Base-by-base conservation (phyloP, 1,284 basidiomycete species). In the Cryptococcus deneoformans region DNA sequence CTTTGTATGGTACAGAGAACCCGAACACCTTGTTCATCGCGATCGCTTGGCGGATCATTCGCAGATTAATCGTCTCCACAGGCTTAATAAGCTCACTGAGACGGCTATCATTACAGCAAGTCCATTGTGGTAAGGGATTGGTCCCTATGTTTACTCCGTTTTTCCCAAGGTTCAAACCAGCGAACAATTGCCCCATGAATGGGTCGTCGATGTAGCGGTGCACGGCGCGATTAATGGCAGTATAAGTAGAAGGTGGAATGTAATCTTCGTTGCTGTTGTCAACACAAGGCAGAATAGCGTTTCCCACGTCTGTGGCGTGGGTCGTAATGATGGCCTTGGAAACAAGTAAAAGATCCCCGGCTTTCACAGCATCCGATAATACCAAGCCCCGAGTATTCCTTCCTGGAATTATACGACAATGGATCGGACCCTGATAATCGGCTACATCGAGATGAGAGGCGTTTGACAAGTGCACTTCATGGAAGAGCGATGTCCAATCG, bases 261-360 rank as follows among this genome's bases (percentile, higher is more conserved):
- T 9, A 35, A 10, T 24, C 14, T 8, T 10, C 12, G 39, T 11
- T 50, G 10, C 14, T 38, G 9, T 38, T 9, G 24, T 54, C 42
- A 9, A 44, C 9, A 36, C 44, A 47, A 5, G 37, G 8, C 12
- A 52, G 10, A 11, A 16, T 43, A 12, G 39, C 29, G n/a, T 48
- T 35, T 6, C 39, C n/a, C 8, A 36, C 50, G 14, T 44, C 42
- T 3, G 20, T 34, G 47, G 48, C 29, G 5, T 45, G 36, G n/a
- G 40, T 49, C 8, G 40, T 36, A 3, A 47, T n/a, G 45, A 52
- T 9, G 3, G 58, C 50, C 38, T 55, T 60, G 24, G 29, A 42
- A 10, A 53, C 56, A 16, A 54, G 40, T 20, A 60, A 43, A 3
- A 60, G 37, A 34, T 59, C 46, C n/a, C 58, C 58, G 2, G 58